phyloP scores from a whole-genome alignment of 2,329 filamentous ascomycete species.

The Pochonia chlamydosporia region DNA sequence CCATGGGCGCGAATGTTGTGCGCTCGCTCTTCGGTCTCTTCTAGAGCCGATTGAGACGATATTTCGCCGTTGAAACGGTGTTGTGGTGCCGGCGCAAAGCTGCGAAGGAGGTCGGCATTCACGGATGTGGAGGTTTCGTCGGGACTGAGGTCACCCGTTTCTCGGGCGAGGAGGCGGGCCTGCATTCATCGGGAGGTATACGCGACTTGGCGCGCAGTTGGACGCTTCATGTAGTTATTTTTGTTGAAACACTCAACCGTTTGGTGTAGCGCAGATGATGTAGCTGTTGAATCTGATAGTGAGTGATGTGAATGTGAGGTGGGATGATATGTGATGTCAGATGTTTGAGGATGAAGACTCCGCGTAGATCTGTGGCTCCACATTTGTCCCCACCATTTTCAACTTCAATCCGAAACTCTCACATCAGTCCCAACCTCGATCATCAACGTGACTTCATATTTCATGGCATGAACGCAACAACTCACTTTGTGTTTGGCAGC shows the following conservation, averaged over 20 bases:
- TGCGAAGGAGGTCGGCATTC: constrained; percentile 59
- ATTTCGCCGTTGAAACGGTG: constrained; percentile 62
- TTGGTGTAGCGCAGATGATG: background rate
- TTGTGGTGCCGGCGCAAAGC: constrained; percentile 61
- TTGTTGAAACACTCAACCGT: background rate
- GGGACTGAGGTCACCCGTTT: constrained; percentile 61
- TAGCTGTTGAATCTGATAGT: background rate
- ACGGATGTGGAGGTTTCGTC: constrained; percentile 60
- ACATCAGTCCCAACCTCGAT: background rate
- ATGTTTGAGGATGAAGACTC: background rate
- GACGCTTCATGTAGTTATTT: background rate
- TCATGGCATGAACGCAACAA: background rate
- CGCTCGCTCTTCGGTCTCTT: constrained; percentile 20
- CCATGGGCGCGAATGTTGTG: constrained; percentile 59
- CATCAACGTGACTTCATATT: background rate
- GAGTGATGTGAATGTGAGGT: too few species aligned
- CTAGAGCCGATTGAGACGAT: constrained; percentile 8
- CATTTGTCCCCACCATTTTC: background rate
- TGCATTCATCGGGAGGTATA: constrained; percentile 48
- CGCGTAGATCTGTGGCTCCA: background rate
- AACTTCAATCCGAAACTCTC: background rate
- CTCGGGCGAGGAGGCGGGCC: constrained; percentile 72
- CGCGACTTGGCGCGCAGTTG: background rate
- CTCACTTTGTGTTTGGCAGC: background rate
- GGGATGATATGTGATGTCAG: background rate